phyloP scores from a whole-genome alignment of 2,329 filamentous ascomycete genomes.

The Trichoderma breve region DNA sequence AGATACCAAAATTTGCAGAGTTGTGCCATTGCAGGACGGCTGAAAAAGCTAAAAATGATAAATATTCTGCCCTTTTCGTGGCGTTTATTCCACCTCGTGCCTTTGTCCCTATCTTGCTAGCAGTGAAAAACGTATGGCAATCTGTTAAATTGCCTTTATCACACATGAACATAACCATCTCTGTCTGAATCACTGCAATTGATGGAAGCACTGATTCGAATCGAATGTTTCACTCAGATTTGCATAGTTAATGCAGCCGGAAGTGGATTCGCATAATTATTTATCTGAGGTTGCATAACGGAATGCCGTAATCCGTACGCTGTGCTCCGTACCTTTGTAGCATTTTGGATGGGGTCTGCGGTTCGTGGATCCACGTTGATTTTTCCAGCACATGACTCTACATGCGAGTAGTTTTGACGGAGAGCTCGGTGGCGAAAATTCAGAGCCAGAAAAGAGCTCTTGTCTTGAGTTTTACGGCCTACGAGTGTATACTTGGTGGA shows the following conservation, averaged over 20 bases:
- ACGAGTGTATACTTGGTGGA: not conserved
- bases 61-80: not conserved
- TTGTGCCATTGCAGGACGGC: conserved; percentile 4
- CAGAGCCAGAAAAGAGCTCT: not conserved
- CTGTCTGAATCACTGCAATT: not conserved
- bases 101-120: not conserved
- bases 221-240: not conserved
- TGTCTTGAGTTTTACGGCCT: not conserved
- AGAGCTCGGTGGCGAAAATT: not conserved
- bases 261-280: not conserved
- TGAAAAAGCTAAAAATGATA: not conserved
- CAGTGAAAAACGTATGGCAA: not conserved
- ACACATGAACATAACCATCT: not conserved
- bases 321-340: not conserved
- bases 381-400: conserved; percentile 12
- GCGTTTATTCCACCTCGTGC: not conserved
- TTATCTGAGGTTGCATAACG: not conserved
- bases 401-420: not conserved
- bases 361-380: not conserved
- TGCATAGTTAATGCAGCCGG: not conserved
- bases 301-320: not conserved
- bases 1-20: conserved; percentile 21
- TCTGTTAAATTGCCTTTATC: not conserved
- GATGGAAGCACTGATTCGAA: not conserved
- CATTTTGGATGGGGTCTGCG: not conserved